These are phyloP conservation scores for Magnaporthiopsis rhizophila DNA, from an alignment of 2,329 filamentous ascomycete species.

Conservation along the genomic window DNA sequence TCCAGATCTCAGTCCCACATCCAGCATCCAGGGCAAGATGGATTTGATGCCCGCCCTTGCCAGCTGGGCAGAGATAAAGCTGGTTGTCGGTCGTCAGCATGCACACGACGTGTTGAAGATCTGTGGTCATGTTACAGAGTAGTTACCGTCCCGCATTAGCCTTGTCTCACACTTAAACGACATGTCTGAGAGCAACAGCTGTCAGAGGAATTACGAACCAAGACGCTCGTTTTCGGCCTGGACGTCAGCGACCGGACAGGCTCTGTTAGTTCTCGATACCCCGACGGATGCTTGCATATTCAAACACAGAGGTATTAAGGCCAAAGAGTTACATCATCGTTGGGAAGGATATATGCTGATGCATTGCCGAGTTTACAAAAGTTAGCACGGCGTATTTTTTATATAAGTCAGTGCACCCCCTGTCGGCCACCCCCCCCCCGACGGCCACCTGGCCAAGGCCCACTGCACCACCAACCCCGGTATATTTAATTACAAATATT, in stretches of 20 bases:
- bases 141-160: neutral
- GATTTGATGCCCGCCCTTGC: slow-evolving; percentile 2
- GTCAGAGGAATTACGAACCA: neutral
- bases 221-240: slow-evolving; percentile 6
- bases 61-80: slow-evolving; percentile 7
- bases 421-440: too few species aligned
- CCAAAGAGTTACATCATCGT: neutral
- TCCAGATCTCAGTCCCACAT: slow-evolving; percentile 7
- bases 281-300: neutral
- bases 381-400: too few species aligned
- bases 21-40: slow-evolving; percentile 7
- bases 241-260: neutral
- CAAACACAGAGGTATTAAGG: neutral
- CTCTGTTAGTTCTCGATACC: neutral
- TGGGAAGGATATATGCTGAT: neutral
- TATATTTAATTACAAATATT: too few species aligned
- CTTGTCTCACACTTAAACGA: neutral
- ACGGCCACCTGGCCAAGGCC: too few species aligned
- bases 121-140: neutral
- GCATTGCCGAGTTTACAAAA: neutral
- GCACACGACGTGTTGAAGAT: slow-evolving; percentile 14
- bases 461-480: too few species aligned
- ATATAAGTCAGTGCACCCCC: too few species aligned
- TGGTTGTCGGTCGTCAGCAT: slow-evolving; percentile 12
- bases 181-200: too few species aligned